Base-by-base conservation (phyloP, 2,329 filamentous ascomycete genomes). In the Plectosphaerella cucumerina region DNA sequence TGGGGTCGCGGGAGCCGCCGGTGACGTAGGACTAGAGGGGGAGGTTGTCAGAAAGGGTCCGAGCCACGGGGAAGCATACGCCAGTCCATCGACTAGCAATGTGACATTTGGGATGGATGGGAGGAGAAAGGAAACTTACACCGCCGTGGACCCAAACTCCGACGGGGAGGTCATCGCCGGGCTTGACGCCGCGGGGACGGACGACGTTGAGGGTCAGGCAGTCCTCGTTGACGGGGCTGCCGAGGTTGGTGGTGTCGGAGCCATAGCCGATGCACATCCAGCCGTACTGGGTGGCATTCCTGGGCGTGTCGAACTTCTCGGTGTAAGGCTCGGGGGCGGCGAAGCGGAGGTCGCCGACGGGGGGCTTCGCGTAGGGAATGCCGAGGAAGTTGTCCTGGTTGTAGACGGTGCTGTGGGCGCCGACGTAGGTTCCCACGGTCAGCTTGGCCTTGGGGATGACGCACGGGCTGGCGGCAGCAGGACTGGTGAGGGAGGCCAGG, bases 141-240 rank as follows among this genome's bases (percentile, higher is more conserved):
- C 67, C 66, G 41, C 75, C 75, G 57, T 84, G 77, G 23, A 85
- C 82, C 80, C 82, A 85, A 0, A 84, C 71, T 14, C 70, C 73
- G 6, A 85, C 77, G 0, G 82, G 82, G 2, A 86, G 69, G 15
- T 68, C 71, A 23, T 66, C 67, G 18, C 61, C 60, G 46, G 63
- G 53, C 44, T 71, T 21, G 48, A 59, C 23, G 39, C 57, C 57
- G 50, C 54, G 34, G 10, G 62, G 62, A 4, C 60, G 59, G 43
- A 65, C 54, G 35, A 65, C 58, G 48, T 65, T 66, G 47, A 65
- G 50, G 39, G 61, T 62, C 6, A 66, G 57, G 46, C 63, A 66
- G 49, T 65, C 62, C 46, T 66, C 62, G 44, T 65, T 59, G 34
- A 61, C 52, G 35, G 54, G 46, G 48, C 58, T 57, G n/a, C 59